Conservation (phyloP, 768 basidiomycete species). For the Phylloporus arenicola region DNA sequence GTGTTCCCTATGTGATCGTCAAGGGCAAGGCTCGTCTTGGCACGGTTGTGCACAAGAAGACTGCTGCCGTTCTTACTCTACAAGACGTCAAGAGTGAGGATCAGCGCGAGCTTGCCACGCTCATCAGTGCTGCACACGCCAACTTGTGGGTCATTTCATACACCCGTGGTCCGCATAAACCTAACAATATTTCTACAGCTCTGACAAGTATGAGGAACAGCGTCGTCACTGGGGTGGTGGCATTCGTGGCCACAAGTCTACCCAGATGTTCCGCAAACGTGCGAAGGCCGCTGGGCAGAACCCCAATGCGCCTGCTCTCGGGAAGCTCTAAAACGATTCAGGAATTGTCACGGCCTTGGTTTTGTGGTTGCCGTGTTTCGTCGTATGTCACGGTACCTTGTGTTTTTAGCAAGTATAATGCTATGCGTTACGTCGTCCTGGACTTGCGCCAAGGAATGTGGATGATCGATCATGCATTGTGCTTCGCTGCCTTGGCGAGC, state of each 20-base stretch:
- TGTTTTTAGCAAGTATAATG: conserved; percentile 16
- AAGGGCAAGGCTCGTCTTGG: conserved; percentile 98
- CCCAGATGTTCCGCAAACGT: conserved; percentile 88
- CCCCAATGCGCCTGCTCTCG: conserved; percentile 47
- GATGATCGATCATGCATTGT: not conserved
- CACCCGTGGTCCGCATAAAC: not conserved
- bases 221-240: conserved; percentile 96
- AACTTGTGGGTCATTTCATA: conserved; percentile 71
- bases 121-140: conserved; percentile 90
- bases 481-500: not conserved
- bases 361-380: conserved; percentile 2
- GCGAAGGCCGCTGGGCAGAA: conserved; percentile 85
- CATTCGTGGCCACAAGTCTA: conserved; percentile 89
- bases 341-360: not conserved
- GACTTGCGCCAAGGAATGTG: conserved; percentile 1
- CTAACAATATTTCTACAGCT: conserved; percentile 38
- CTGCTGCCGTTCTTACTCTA: conserved; percentile 82
- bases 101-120: conserved; percentile 84
- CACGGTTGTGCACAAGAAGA: conserved; percentile 98
- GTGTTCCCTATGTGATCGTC: conserved; percentile 96
- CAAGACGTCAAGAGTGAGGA: conserved; percentile 96
- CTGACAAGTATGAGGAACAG: conserved; percentile 90
- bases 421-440: conserved; percentile 11
- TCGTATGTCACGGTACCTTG: conserved; percentile 11
- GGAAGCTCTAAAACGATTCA: conserved; percentile 52